These are phyloP conservation scores for Xylariomycetidae sp. DNA, from an alignment of 2,329 filamentous ascomycete species.

Conservation along the genomic window DNA sequence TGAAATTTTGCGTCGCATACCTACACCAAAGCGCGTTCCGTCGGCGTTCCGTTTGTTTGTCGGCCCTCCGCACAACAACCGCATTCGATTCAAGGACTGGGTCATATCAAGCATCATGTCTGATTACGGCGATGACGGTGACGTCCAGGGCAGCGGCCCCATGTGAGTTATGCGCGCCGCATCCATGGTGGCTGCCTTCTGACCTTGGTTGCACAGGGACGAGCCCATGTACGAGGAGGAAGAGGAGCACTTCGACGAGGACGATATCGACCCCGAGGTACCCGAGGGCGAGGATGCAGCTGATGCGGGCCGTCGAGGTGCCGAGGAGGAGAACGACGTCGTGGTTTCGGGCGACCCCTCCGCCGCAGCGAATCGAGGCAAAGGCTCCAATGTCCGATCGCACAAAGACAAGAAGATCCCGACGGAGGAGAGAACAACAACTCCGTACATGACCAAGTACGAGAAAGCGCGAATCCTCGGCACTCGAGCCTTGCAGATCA, in stretches of 20 bases:
- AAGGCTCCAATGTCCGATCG: slow-evolving; percentile 42
- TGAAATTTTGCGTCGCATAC: slow-evolving; percentile 21
- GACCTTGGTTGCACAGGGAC: slow-evolving; percentile 43
- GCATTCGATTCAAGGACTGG: slow-evolving; percentile 2
- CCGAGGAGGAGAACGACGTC: slow-evolving; percentile 53
- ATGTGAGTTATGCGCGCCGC: slow-evolving; percentile 6
- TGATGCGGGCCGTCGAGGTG: slow-evolving; percentile 45
- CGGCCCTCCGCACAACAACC: slow-evolving; percentile 1
- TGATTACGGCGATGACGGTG: slow-evolving; percentile 25
- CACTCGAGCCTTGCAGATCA: slow-evolving; percentile 91
- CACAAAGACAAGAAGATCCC: slow-evolving; percentile 82
- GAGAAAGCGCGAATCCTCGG: slow-evolving; percentile 90
- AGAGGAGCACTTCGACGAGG: slow-evolving; percentile 51
- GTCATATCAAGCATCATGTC: slow-evolving; percentile 20
- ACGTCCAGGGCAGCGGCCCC: slow-evolving; percentile 18
- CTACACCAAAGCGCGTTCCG: slow-evolving; percentile 9
- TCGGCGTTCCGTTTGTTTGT: slow-evolving; percentile 7
- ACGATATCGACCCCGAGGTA: slow-evolving; percentile 50
- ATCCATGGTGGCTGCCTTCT: slow-evolving; percentile 12
- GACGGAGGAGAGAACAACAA: slow-evolving; percentile 81
- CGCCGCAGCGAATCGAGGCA: slow-evolving; percentile 49
- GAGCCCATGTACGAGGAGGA: slow-evolving; percentile 69
- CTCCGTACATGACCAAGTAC: slow-evolving; percentile 99
- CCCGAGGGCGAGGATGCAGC: slow-evolving; percentile 45
- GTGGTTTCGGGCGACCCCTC: slow-evolving; percentile 57